Evolutionary conservation across 805 yeast genomes (phyloP), one percentile per base, ranked within the genome.

Genomic region (Clavispora phyllophila): DNA sequence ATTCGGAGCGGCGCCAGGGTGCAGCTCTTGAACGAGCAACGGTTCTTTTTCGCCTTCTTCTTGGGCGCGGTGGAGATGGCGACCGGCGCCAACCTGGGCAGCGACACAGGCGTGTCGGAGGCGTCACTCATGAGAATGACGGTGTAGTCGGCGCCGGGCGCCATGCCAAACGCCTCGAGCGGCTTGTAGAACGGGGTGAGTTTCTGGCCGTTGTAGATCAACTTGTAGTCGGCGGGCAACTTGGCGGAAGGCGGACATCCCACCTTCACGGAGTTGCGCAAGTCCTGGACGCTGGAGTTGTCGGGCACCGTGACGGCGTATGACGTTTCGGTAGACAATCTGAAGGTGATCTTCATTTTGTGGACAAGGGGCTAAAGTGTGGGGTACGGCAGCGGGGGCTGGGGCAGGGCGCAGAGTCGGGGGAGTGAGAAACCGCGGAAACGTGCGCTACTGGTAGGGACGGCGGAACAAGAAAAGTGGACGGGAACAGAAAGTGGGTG

Each of bases 1-100:
- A 78, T 72, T 51, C 81, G 66, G 38, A 77, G 65, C 0, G 90
- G 87, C 10, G 78, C 68, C n/a, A 83, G 73, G 17, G 75, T 69
- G 65, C 96, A 88, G 23, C 68, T 56, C 25, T 62, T 63, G 61
- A 79, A 79, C 18, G 81, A 66, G 61, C 83, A 78, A 46, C 62
- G 66, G 46, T 58, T 57, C 56, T 75, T 73, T 57, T 73, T 75
- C 36, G 54, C 54, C 40, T 58, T 57, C 39, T 58, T 62, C 40
- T 46, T 49, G 24, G 59, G 57, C 7, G 48, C 49, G 6, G 33
- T 5, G 20, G 33, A 29, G 8, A 49, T 44, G n/a, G 46, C 40
- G 24, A 48, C 47, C 29, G 58, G 51, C 32, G 46, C 53, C 43
- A 24, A 56, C 45, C 27, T 56, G 25, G 46, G 60, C 34, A 42